phyloP scores from a whole-genome alignment of 768 basidiomycete species.

The Melanogaster broomeanus region DNA sequence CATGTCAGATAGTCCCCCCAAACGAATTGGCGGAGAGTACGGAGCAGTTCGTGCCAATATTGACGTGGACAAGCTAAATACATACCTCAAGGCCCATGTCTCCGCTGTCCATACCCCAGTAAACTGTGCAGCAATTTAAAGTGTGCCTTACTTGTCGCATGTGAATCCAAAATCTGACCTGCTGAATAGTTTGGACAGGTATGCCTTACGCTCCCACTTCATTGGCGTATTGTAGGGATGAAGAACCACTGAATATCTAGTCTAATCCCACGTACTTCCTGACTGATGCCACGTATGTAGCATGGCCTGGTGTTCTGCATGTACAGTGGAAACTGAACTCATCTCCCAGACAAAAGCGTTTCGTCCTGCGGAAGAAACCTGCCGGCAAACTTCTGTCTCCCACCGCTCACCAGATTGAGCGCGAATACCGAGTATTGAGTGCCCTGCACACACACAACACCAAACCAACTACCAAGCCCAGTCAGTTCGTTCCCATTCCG shows the following conservation, averaged over 20 bases:
- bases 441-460: conserved; percentile 78
- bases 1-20: conserved; percentile 28
- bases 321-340: conserved; percentile 3
- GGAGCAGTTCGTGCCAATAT: conserved; percentile 73
- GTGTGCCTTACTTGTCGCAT: conserved; percentile 40
- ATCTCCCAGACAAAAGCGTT: conserved; percentile 50
- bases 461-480: conserved; percentile 46
- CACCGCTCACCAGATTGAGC: conserved; percentile 94
- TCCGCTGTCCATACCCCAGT: conserved; percentile 62
- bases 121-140: conserved; percentile 89
- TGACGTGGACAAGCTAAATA: conserved; percentile 61
- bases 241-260: conserved; percentile 39
- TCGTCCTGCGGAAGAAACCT: conserved; percentile 93
- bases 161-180: conserved; percentile 1
- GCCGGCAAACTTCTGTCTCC: conserved; percentile 82
- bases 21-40: conserved; percentile 72
- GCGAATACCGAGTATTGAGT: conserved; percentile 82
- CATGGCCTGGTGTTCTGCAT: not conserved
- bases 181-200: conserved; percentile 84
- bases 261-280: conserved; percentile 98
- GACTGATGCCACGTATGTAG: conserved; percentile 66
- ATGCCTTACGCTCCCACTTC: conserved; percentile 17
- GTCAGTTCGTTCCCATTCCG: conserved; percentile 77
- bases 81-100: conserved; percentile 62
- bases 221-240: not conserved